Evolutionary conservation across 257 asterid species (phyloP).

Genomic region (Petunia axillaris): DNA sequence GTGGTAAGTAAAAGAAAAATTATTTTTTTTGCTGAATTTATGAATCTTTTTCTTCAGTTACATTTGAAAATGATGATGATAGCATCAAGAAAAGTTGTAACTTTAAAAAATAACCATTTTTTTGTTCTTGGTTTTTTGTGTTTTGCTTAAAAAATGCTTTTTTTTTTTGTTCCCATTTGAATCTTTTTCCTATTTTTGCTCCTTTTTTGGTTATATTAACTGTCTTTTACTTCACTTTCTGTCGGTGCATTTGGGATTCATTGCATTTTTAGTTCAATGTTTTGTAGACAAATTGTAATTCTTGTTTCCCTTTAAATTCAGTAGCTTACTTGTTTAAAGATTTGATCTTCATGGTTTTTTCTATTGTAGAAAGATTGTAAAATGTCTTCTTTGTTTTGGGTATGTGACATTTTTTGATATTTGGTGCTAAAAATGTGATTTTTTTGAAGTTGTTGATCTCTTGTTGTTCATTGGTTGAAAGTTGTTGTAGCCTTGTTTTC

Average conservation of each 20-base stretch:
- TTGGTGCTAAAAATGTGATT: neutral
- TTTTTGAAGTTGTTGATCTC: neutral
- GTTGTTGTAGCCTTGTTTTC: too few species aligned
- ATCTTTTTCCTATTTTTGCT: constrained; percentile 16
- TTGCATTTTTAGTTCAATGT: neutral
- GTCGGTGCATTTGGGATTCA: constrained; percentile 25
- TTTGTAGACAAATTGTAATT: constrained; percentile 1
- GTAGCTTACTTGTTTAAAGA: constrained; percentile 9
- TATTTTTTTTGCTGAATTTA: neutral
- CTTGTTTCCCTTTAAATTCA: neutral
- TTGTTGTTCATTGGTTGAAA: neutral
- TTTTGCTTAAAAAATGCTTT: constrained; percentile 26
- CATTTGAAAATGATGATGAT: constrained; percentile 31
- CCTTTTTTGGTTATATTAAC: neutral
- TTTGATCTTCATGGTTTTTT: neutral
- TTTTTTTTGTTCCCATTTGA: constrained; percentile 32
- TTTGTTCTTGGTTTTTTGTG: constrained; percentile 43
- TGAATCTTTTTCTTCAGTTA: constrained; percentile 17
- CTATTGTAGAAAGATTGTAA: neutral
- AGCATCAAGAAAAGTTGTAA: constrained; percentile 20
- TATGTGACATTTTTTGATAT: neutral
- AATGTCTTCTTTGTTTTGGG: neutral
- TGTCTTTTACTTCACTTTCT: constrained; percentile 23
- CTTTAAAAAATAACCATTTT: neutral
- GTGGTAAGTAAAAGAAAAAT: constrained; percentile 16